These are phyloP conservation scores for Magnusiomyces tetraspermus DNA, from an alignment of 1,139 yeast species.

Conservation along the genomic window DNA sequence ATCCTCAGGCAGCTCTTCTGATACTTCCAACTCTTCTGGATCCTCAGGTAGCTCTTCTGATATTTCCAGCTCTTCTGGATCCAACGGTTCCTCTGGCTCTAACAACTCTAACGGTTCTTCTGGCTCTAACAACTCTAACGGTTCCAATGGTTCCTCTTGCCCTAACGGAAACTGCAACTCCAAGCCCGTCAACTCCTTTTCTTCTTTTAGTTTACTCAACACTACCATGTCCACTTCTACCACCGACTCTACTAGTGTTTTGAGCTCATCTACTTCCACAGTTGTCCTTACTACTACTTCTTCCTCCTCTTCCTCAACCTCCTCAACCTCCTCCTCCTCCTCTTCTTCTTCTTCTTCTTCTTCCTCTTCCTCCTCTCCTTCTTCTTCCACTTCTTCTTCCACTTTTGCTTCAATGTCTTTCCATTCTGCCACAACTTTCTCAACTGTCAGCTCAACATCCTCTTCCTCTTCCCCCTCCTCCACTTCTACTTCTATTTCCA, in stretches of 20 bases:
- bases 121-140: too few relatives aligned
- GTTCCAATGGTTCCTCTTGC: not conserved
- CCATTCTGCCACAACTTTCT: not conserved
- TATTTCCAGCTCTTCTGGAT: not conserved
- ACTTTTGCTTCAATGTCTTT: not conserved
- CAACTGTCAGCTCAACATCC: not conserved
- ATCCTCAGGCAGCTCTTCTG: not conserved
- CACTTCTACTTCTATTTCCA: not conserved
- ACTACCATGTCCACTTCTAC: not conserved
- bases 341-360: not conserved
- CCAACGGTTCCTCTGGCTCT: not conserved
- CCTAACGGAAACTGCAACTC: not conserved
- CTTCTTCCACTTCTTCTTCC: not conserved
- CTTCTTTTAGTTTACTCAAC: not conserved
- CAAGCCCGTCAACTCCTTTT: not conserved
- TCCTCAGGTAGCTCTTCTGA: not conserved
- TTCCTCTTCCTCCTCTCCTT: not conserved
- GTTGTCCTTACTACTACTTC: not conserved
- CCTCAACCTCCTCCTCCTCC: not conserved
- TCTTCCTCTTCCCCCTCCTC: not conserved
- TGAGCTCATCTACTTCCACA: not conserved
- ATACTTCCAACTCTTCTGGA: not conserved
- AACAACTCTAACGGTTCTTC: not conserved
- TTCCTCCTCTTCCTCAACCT: not conserved
- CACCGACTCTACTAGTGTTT: not conserved